Evolutionary conservation across 495 filamentous ascomycete species (phyloP).

Genomic region (Evernia prunastri): DNA sequence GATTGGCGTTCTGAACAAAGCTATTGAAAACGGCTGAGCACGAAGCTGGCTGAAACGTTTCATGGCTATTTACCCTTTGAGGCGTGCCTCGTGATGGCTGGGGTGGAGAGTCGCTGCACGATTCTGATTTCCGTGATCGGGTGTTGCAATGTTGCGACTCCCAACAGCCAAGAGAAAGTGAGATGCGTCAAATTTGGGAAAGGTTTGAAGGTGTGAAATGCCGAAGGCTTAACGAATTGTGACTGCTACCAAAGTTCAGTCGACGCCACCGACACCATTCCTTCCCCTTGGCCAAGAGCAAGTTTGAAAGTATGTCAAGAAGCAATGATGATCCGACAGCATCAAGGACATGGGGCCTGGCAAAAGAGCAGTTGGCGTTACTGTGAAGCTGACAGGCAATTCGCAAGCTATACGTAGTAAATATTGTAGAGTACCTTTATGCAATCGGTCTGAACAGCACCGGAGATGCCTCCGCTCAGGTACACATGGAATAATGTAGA

Average conservation of each 20-base stretch:
- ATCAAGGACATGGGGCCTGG: background rate
- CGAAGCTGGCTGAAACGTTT: background rate
- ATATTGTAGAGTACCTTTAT: background rate
- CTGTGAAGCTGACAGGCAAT: background rate
- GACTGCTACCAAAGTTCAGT: background rate
- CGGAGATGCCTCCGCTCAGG: slow-evolving; percentile 2
- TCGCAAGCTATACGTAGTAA: no score
- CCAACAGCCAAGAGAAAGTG: background rate
- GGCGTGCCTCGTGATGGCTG: background rate
- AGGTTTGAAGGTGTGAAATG: slow-evolving; percentile 1
- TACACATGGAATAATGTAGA: background rate
- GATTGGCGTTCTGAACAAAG: background rate
- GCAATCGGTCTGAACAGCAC: background rate
- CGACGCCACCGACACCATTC: background rate
- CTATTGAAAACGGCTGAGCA: background rate
- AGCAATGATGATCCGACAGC: background rate
- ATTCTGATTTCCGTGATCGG: background rate
- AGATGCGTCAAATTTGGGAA: background rate
- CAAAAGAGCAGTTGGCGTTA: background rate
- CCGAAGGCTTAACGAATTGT: background rate
- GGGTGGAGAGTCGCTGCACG: background rate
- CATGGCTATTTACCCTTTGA: background rate
- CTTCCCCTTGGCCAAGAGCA: background rate
- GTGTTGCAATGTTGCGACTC: background rate
- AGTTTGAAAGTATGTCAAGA: background rate